A percentile compares a stretch with the other conserved stretches of the same genome.
phyloP scores from a whole-genome alignment of 305 asterid species.

The Fraxinus platypoda region DNA sequence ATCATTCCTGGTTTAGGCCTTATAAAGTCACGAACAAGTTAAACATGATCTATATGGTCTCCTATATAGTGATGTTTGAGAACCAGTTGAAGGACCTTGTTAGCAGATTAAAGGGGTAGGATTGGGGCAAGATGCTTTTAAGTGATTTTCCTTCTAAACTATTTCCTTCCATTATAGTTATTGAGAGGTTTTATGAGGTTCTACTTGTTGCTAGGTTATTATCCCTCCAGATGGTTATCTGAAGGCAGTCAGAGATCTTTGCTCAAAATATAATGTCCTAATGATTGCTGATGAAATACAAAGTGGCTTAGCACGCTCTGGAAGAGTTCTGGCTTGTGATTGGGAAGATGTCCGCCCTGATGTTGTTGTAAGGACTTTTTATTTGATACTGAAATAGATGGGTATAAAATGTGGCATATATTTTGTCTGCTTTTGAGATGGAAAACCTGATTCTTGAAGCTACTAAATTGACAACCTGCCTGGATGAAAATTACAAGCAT shows the following conservation, averaged over 20 bases:
- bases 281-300: constrained; percentile 99
- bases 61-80: background rate
- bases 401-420: background rate
- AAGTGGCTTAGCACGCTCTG: constrained; percentile 95
- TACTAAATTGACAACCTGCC: background rate
- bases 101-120: background rate
- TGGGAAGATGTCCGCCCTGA: constrained; percentile 94
- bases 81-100: background rate
- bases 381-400: constrained; percentile 9
- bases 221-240: constrained; percentile 94
- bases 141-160: background rate
- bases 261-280: constrained; percentile 74
- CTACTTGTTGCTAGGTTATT: constrained; percentile 54
- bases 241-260: constrained; percentile 74
- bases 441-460: background rate
- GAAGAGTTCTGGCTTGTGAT: constrained; percentile 82
- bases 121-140: background rate
- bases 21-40: background rate
- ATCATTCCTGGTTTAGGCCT: background rate
- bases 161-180: background rate
- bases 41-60: background rate
- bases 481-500: background rate
- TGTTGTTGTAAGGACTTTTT: constrained; percentile 61
- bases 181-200: constrained; percentile 19
- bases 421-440: background rate